Evolutionary conservation across 2,329 filamentous ascomycete species (phyloP).

Genomic region (Pseudogymnoascus sp.): DNA sequence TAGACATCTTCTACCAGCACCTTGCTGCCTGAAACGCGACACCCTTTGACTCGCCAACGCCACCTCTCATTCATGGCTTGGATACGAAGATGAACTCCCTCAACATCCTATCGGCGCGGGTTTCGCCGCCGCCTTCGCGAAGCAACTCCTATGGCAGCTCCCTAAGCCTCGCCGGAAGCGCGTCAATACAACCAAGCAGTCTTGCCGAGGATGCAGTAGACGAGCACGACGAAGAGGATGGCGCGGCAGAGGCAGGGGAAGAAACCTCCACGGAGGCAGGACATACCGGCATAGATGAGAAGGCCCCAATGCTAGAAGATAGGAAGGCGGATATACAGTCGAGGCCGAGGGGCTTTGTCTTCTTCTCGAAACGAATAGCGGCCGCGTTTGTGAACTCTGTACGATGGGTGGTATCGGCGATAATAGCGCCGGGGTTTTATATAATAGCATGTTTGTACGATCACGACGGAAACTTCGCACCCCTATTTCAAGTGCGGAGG

Average conservation of each 20-base stretch:
- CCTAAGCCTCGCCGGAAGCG: constrained; percentile 8
- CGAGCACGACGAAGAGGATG: constrained; percentile 31
- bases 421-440: constrained; percentile 75
- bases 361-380: constrained; percentile 62
- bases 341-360: constrained; percentile 44
- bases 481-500: constrained; percentile 64
- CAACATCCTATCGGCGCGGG: constrained; percentile 84
- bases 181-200: constrained; percentile 4
- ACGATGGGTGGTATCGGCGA: constrained; percentile 68
- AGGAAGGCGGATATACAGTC: constrained; percentile 16
- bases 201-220: constrained; percentile 32
- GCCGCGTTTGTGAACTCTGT: constrained; percentile 68
- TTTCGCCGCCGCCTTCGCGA: constrained; percentile 56
- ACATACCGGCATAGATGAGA: constrained; percentile 47
- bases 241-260: constrained; percentile 31
- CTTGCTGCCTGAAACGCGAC: neutral
- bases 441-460: constrained; percentile 78
- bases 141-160: constrained; percentile 51
- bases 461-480: constrained; percentile 69
- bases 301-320: constrained; percentile 55
- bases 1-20: neutral
- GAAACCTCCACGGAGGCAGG: constrained; percentile 16
- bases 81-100: constrained; percentile 82
- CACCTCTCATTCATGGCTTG: constrained; percentile 41
- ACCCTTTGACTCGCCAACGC: neutral